Conservation (phyloP, 441 rosid species). For the Caryocar brasiliense region DNA sequence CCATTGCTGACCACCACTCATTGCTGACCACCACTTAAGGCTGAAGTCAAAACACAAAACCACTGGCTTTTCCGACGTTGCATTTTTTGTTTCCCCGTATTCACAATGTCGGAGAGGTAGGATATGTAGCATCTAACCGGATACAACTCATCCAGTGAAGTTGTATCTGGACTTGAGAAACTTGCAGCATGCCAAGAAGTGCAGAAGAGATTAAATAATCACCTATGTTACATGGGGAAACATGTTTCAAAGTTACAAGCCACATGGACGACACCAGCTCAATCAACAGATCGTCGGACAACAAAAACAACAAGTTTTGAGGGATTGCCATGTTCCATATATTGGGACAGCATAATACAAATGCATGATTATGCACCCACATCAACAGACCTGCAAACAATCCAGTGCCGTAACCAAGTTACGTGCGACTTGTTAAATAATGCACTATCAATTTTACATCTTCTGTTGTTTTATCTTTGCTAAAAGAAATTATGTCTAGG, state of each 20-base stretch:
- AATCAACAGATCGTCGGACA: not conserved
- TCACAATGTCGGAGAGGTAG: no score
- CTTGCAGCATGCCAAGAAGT: not conserved
- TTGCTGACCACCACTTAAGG: no score
- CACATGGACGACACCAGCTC: not conserved
- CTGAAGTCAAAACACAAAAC: no score
- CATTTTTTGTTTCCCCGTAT: no score
- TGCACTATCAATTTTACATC: constrained; percentile 9
- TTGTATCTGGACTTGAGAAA: not conserved
- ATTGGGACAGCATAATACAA: not conserved
- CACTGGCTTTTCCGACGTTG: no score
- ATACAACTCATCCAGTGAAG: no score
- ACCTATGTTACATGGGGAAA: not conserved
- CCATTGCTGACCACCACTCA: no score
- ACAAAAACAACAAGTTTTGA: no score
- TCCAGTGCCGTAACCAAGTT: no score
- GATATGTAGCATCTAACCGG: no score
- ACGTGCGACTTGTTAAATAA: not conserved
- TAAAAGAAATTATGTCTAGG: not conserved
- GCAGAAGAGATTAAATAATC: not conserved
- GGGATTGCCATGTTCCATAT: not conserved
- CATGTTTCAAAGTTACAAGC: constrained; percentile 11
- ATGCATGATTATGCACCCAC: not conserved
- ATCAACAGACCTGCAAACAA: not conserved
- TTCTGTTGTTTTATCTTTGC: not conserved